Evolutionary conservation across 345 rosid species (phyloP).

Genomic region (Cochlearia excelsa): DNA sequence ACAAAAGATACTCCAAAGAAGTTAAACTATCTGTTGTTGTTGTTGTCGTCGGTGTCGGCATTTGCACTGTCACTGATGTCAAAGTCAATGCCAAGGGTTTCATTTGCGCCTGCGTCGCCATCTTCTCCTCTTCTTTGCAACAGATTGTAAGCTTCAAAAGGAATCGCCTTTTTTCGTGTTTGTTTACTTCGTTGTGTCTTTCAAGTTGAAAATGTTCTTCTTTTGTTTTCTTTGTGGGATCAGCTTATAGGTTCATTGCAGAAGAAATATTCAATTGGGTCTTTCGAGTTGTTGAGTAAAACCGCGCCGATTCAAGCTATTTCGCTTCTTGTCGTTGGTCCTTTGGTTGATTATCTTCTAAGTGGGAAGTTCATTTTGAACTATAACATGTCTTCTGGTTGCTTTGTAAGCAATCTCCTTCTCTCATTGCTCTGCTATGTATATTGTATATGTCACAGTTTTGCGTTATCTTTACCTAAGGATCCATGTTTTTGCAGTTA

Average conservation of each 20-base stretch:
- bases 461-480: slow-evolving; percentile 2
- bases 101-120: slow-evolving; percentile 38
- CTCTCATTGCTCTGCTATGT: not conserved
- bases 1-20: slow-evolving; percentile 67
- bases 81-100: not conserved
- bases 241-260: slow-evolving; percentile 91
- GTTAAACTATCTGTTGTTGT: slow-evolving; percentile 71
- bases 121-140: slow-evolving; percentile 79
- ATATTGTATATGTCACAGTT: not conserved
- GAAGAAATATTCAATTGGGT: slow-evolving; percentile 84
- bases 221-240: not conserved
- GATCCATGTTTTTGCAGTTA: slow-evolving; percentile 44
- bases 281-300: slow-evolving; percentile 53
- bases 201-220: not conserved
- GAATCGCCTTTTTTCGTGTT: not conserved
- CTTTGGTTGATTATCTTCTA: slow-evolving; percentile 70
- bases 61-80: slow-evolving; percentile 83
- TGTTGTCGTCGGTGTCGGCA: slow-evolving; percentile 86
- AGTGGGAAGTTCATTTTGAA: slow-evolving; percentile 58
- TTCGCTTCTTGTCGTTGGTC: slow-evolving; percentile 80
- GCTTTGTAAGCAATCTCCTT: slow-evolving; percentile 49
- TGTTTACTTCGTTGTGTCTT: not conserved
- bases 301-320: not conserved
- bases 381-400: slow-evolving; percentile 69
- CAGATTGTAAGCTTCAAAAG: slow-evolving; percentile 49